Evolutionary conservation across 805 yeast species (phyloP), one percentile per base, ranked within the genome.

Genomic region (Wickerhamomyces rabaulensis): DNA sequence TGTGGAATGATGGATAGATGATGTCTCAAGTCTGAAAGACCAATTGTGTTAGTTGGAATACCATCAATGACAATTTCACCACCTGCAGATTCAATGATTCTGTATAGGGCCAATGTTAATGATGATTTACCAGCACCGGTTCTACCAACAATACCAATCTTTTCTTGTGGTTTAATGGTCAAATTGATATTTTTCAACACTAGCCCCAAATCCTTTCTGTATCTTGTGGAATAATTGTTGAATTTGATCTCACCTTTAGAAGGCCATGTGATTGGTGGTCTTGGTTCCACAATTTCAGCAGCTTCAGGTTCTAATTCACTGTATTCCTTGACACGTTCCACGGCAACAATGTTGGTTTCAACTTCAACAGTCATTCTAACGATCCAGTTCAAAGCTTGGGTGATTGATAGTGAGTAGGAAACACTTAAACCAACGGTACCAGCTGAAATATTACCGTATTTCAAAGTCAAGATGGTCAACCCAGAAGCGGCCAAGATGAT

Each of bases 291-390:
- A 21, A 82, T 63, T 45, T 74, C 80, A 1, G 94, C 88, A 8
- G 97, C 98, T 70, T 94, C 99, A n/a, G 90, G 73, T 35, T 70
- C 69, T 50, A 94, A 71, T n/a, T 69, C 65, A 33, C 95, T 79
- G 65, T 91, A 92, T 65, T 92, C 99, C 66, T 87, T 74, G 45
- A 92, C 82, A 69, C 99, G 82, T 71, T 92, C 99, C 40, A 95
- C 97, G 17, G 96, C 87, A 35, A 94, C 99, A 69, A 94, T 91
- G 66, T 90, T 92, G 12, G 97, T 90, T 67, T 94, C 99, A 40
- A 94, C 96, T 58, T 94, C 99, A 39, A 94, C 99, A 0, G 97
- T 88, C 98, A 91, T 92, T 69, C 99, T 79, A 26, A 94, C 98
- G 67, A 94, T 89, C 97, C 97, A 92, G 66, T 90, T 92, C 67